Evolutionary conservation across 768 basidiomycete species (phyloP).

Genomic region (Amanita pallidorosea): DNA sequence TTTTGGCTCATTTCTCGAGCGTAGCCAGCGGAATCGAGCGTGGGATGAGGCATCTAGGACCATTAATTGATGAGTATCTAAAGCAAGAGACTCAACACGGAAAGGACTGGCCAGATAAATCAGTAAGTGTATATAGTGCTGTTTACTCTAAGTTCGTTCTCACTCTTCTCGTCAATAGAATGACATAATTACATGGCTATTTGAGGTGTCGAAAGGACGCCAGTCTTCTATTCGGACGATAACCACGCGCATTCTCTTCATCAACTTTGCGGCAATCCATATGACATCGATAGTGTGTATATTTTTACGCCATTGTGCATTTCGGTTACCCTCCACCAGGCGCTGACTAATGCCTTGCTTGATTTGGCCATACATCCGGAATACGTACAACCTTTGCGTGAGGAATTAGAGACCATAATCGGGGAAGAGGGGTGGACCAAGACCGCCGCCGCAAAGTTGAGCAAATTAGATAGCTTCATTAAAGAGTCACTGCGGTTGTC

Average conservation of each 20-base stretch:
- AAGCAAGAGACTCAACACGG: conserved; percentile 15
- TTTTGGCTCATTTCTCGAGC: conserved; percentile 8
- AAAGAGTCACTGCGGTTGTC: conserved; percentile 26
- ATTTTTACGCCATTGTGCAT: background rate
- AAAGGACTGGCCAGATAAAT: conserved; percentile 18
- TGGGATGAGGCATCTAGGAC: conserved; percentile 15
- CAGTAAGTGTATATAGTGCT: conserved; percentile 10
- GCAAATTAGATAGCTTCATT: conserved; percentile 34
- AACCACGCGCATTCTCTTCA: conserved; percentile 21
- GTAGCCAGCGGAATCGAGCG: conserved; percentile 4
- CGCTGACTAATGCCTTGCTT: conserved; percentile 24
- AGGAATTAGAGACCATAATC: conserved; percentile 30
- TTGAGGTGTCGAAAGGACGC: conserved; percentile 24
- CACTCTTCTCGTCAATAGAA: conserved; percentile 16
- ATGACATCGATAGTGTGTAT: conserved; percentile 26
- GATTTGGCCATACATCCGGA: conserved; percentile 24
- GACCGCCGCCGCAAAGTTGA: conserved; percentile 23
- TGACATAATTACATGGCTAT: conserved; percentile 36
- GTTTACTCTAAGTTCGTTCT: background rate
- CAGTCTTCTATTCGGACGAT: conserved; percentile 19
- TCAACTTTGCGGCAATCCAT: conserved; percentile 33
- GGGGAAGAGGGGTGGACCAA: conserved; percentile 27
- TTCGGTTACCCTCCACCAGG: conserved; percentile 13
- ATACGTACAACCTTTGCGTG: conserved; percentile 22
- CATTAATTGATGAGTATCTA: conserved; percentile 16